These are phyloP conservation scores for Pulveroboletus sp. DNA, from an alignment of 1,284 basidiomycete species.

Conservation along the genomic window DNA sequence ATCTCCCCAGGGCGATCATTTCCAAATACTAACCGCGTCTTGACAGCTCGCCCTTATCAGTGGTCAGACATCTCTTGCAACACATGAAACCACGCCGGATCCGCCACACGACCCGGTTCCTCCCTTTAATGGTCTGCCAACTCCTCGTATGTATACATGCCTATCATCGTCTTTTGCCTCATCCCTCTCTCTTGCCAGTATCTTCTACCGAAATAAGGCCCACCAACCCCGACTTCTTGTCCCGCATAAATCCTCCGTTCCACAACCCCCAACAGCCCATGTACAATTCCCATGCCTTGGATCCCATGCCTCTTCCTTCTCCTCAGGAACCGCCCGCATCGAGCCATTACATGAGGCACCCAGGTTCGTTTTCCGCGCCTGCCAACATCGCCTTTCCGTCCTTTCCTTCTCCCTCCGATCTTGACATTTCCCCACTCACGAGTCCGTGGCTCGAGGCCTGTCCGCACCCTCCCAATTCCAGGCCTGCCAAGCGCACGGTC, in stretches of 20 bases:
- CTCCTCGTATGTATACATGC: constrained; percentile 55
- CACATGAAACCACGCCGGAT: constrained; percentile 40
- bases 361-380: constrained; percentile 57
- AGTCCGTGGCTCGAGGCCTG: constrained; percentile 73
- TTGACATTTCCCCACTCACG: constrained; percentile 73
- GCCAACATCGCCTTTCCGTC: constrained; percentile 60
- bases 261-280: constrained; percentile 35
- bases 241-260: constrained; percentile 57
- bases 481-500: constrained; percentile 41
- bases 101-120: constrained; percentile 39
- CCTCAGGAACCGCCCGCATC: constrained; percentile 31
- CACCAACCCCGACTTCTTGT: constrained; percentile 59
- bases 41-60: constrained; percentile 72
- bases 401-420: constrained; percentile 48
- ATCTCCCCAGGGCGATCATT: constrained; percentile 11
- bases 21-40: constrained; percentile 12
- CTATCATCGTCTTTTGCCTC: constrained; percentile 9
- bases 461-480: constrained; percentile 39
- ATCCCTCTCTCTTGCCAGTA: constrained; percentile 39
- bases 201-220: constrained; percentile 67
- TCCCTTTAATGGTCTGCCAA: constrained; percentile 64
- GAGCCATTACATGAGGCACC: constrained; percentile 37
- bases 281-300: constrained; percentile 25
- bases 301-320: constrained; percentile 29
- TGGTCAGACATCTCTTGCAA: constrained; percentile 43